phyloP scores from a whole-genome alignment of 805 yeast genomes.

The Kuraishia floccosa region DNA sequence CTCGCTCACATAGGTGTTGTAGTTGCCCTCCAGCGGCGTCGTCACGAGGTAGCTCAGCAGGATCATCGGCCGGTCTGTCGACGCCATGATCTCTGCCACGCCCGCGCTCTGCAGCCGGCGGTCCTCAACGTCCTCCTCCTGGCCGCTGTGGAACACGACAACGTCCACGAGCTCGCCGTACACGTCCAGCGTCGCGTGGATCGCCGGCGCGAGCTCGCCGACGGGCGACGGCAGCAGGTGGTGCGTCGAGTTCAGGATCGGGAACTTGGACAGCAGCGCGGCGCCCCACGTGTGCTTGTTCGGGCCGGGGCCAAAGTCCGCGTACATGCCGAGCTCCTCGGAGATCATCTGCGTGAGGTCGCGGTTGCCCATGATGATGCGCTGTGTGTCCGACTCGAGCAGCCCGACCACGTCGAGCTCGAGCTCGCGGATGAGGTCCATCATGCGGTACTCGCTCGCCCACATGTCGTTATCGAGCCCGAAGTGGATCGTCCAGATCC shows the following conservation, averaged over 20 bases:
- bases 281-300: constrained; percentile 98
- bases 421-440: constrained; percentile 69
- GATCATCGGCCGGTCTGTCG: constrained; percentile 72
- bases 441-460: constrained; percentile 90
- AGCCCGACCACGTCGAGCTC: constrained; percentile 88
- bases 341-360: constrained; percentile 88
- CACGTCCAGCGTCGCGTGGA: constrained; percentile 88
- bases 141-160: constrained; percentile 96
- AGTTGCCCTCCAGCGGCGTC: constrained; percentile 78
- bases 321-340: constrained; percentile 89
- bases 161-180: constrained; percentile 84
- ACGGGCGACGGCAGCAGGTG: constrained; percentile 93
- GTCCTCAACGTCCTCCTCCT: constrained; percentile 94
- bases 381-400: constrained; percentile 87
- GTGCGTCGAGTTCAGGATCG: constrained; percentile 82
- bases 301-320: constrained; percentile 97
- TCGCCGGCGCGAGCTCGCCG: constrained; percentile 97
- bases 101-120: constrained; percentile 76
- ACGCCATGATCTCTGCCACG: constrained; percentile 71
- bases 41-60: constrained; percentile 87
- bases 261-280: constrained; percentile 86
- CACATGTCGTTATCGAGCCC: constrained; percentile 97
- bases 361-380: constrained; percentile 90
- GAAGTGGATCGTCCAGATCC: constrained; percentile 97
- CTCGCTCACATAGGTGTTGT: constrained; percentile 82